phyloP scores from a whole-genome alignment of 2,329 filamentous ascomycete genomes.

The Arthrinium puccinioides region DNA sequence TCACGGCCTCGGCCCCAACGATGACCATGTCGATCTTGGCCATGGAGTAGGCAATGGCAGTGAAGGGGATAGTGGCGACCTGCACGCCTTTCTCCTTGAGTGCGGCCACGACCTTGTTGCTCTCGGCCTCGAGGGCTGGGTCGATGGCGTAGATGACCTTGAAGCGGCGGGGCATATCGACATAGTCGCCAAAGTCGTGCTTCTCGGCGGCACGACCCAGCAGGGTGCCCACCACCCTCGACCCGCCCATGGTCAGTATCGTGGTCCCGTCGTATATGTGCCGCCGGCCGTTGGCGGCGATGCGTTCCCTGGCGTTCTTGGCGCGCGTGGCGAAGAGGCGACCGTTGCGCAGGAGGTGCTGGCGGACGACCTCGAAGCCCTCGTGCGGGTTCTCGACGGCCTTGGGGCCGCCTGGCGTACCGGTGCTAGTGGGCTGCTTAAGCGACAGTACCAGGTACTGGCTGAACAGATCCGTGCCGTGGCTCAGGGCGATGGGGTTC shows the following conservation, averaged over 20 bases:
- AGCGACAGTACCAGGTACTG: slow-evolving; percentile 79
- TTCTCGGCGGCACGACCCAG: slow-evolving; percentile 67
- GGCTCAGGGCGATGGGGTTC: slow-evolving; percentile 87
- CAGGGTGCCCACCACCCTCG: slow-evolving; percentile 72
- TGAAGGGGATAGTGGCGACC: slow-evolving; percentile 73
- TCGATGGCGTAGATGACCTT: slow-evolving; percentile 74
- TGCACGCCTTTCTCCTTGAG: slow-evolving; percentile 70
- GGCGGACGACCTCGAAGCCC: slow-evolving; percentile 75
- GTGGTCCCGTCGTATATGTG: slow-evolving; percentile 71
- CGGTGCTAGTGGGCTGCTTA: slow-evolving; percentile 37
- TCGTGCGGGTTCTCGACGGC: slow-evolving; percentile 15
- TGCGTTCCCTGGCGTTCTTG: slow-evolving; percentile 75
- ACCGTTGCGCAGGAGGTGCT: slow-evolving; percentile 79
- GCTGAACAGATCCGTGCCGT: slow-evolving; percentile 92
- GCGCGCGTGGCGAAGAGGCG: slow-evolving; percentile 81
- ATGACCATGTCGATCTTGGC: slow-evolving; percentile 63
- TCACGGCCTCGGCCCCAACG: slow-evolving; percentile 75
- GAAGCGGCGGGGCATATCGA: slow-evolving; percentile 55
- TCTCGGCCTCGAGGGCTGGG: slow-evolving; percentile 49
- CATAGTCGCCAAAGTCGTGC: slow-evolving; percentile 25
- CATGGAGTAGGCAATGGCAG: slow-evolving; percentile 73
- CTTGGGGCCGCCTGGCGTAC: background rate
- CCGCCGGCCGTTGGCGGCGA: slow-evolving; percentile 48
- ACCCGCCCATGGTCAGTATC: slow-evolving; percentile 87
- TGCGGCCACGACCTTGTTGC: slow-evolving; percentile 60